Conservation (phyloP, 1,284 basidiomycete genomes). For the Apiotrichum montevideense region DNA sequence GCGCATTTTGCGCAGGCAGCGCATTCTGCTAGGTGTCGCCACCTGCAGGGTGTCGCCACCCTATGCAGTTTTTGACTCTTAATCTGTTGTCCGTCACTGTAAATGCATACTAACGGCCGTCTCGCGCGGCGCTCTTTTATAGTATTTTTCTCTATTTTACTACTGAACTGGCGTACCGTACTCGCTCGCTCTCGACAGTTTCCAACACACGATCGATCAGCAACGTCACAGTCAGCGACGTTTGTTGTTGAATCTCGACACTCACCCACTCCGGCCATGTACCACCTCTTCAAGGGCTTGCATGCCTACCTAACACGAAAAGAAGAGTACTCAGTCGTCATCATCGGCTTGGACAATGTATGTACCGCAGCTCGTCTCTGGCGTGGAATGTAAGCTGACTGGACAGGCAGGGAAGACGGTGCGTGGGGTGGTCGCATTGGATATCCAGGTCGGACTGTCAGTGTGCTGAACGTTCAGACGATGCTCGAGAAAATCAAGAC, state of each 20-base stretch:
- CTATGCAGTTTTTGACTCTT: too few species aligned
- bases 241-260: not conserved
- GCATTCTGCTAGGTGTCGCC: too few species aligned
- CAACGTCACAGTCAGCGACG: not conserved
- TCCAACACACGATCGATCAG: constrained; percentile 4
- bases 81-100: too few species aligned
- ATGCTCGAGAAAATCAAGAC: constrained; percentile 88
- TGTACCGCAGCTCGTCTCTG: not conserved
- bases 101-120: too few species aligned
- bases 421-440: constrained; percentile 19
- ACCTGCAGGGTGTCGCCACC: too few species aligned
- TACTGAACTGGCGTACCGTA: constrained; percentile 80
- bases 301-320: constrained; percentile 85
- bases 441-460: too few species aligned
- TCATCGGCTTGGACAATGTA: constrained; percentile 62
- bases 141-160: constrained; percentile 64
- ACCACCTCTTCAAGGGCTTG: constrained; percentile 81
- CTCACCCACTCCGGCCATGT: constrained; percentile 51
- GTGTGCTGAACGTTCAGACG: constrained; percentile 53
- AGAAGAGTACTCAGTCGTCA: constrained; percentile 88
- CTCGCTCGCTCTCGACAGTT: constrained; percentile 65
- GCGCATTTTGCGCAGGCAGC: too few species aligned
- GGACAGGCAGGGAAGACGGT: constrained; percentile 78
- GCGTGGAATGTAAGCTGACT: not conserved
- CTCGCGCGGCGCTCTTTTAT: not conserved